phyloP scores from a whole-genome alignment of 106 monocot genomes.

The Dioscorea zingiberensis region DNA sequence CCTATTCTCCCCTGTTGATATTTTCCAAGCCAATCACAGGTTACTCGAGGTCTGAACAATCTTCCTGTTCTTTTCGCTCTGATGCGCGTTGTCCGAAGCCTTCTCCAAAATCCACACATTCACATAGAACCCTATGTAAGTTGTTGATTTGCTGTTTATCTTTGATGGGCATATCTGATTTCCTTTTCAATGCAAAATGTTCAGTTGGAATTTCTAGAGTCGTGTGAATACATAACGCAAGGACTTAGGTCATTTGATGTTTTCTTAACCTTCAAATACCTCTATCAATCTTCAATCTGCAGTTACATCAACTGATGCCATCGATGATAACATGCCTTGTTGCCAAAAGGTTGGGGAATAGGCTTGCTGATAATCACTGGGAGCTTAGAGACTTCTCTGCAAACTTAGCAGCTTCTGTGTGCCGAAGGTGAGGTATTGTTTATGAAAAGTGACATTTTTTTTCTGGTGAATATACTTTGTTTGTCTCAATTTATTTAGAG shows the following conservation, averaged over 20 bases:
- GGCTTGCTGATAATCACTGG: conserved; percentile 92
- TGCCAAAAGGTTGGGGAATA: conserved; percentile 80
- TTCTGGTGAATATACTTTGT: too few species aligned
- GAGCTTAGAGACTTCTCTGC: conserved; percentile 93
- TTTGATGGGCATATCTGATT: neutral
- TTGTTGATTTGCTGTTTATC: neutral
- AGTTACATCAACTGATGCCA: conserved; percentile 99
- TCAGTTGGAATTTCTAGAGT: neutral
- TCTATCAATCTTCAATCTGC: conserved; percentile 18
- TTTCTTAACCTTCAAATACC: conserved; percentile 11
- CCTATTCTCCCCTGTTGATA: neutral
- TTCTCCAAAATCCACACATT: conserved; percentile 88
- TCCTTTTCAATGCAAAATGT: neutral
- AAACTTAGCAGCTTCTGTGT: conserved; percentile 76
- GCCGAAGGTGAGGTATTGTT: conserved; percentile 56
- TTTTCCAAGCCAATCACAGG: conserved; percentile 26
- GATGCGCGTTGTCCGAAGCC: conserved; percentile 85
- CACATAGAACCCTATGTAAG: conserved; percentile 99
- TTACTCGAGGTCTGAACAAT: conserved; percentile 62
- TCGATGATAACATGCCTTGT: conserved; percentile 97
- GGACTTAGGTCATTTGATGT: neutral
- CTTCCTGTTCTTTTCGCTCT: conserved; percentile 80
- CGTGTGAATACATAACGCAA: neutral
- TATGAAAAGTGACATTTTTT: too few species aligned
- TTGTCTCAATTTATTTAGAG: too few species aligned